Base-by-base conservation (phyloP, 2,329 filamentous ascomycete species). In the Sphaerulina populicola region DNA sequence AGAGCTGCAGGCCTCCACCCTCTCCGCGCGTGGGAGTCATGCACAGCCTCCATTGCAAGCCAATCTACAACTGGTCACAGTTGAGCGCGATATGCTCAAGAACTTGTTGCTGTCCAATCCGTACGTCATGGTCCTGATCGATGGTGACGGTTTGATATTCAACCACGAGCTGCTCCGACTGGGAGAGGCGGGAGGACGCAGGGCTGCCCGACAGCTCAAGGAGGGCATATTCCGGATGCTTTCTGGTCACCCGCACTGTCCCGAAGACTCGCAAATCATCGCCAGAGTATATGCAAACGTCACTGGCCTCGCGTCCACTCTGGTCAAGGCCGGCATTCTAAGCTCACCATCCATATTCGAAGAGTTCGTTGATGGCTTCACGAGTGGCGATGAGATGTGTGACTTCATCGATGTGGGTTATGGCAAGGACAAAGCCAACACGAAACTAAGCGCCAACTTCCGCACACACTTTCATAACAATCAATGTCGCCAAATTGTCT, bases 321-420 rank as follows among this genome's bases (percentile, higher is more conserved):
- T 54, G 44, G 49, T 49, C 21, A 44, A 40, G 15, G 67, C 70
- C 39, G 76, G 75, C 3, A 63, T 81, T 2, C 64, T 72, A 12
- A 54, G 74, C 75, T 74, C 8, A 74, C 79, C 47, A 73, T 74
- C 52, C 72, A 39, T 57, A 5, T 47, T 59, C 15, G 52, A 76
- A 0, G 70, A 75, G 0, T 82, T 83, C 54, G 69, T 74, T 3
- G 72, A 77, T 6, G 75, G 74, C 30, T 82, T 83, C 61, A 82
- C 75, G 35, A 68, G 74, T n/a, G 74, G 77, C 0, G 76, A 77
- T 45, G 74, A 74, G 18, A 68, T 80, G 0, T 79, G 78, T 51
- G 80, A 83, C 60, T 80, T 80, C 57, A 69, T 81, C 21, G 80
- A 83, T 61, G 77, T 78, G 12, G 77, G 79, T 6, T 73, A 77